phyloP scores from a whole-genome alignment of 2,329 filamentous ascomycete genomes.

The Colletotrichum australisinense region DNA sequence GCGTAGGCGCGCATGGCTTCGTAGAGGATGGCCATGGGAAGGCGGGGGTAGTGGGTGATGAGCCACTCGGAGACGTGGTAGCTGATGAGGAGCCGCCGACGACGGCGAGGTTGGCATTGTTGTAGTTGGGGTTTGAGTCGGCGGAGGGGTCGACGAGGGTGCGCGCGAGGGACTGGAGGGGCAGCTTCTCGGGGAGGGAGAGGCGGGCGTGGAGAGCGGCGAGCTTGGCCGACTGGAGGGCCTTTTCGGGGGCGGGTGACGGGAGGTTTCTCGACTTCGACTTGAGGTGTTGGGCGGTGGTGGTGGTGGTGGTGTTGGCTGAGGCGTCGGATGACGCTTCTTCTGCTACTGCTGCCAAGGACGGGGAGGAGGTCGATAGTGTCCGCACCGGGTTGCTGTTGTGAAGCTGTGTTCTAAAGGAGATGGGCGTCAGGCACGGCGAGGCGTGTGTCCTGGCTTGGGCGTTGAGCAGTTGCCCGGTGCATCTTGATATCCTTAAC shows the following conservation, averaged over 20 bases:
- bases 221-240: conserved; percentile 84
- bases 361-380: conserved; percentile 11
- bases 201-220: conserved; percentile 92
- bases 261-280: conserved; percentile 60
- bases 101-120: conserved; percentile 86
- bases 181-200: conserved; percentile 82
- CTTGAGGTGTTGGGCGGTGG: conserved; percentile 44
- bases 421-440: conserved; percentile 31
- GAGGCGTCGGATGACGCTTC: neutral
- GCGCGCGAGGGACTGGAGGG: conserved; percentile 86
- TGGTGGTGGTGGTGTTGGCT: conserved; percentile 42
- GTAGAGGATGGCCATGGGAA: conserved; percentile 90
- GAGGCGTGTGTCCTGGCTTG: conserved; percentile 38
- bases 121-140: conserved; percentile 82
- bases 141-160: conserved; percentile 88
- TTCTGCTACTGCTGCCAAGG: conserved; percentile 13
- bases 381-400: conserved; percentile 16
- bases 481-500: conserved; percentile 54
- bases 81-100: conserved; percentile 86
- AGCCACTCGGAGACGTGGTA: conserved; percentile 93
- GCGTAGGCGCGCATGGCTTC: conserved; percentile 87
- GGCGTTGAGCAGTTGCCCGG: conserved; percentile 53
- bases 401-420: conserved; percentile 32
- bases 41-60: conserved; percentile 87
- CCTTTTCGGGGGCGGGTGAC: conserved; percentile 77